phyloP scores from a whole-genome alignment of 2,329 filamentous ascomycete species.

The Shiraia sp. region DNA sequence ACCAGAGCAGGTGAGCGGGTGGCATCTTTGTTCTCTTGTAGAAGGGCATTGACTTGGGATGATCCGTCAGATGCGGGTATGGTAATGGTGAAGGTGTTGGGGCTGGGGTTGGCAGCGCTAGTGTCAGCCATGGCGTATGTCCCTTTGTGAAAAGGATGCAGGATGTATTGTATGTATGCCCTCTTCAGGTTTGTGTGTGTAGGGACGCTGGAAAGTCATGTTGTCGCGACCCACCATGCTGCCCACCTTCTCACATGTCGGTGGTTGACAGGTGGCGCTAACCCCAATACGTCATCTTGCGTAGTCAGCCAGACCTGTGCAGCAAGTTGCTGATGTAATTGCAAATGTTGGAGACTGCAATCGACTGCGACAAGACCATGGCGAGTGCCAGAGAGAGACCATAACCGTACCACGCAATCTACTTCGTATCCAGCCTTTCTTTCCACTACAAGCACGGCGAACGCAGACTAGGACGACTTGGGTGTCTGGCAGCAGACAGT shows the following conservation, averaged over 20 bases:
- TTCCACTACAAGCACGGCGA: no score
- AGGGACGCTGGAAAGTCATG: no score
- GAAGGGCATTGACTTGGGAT: slow-evolving; percentile 2
- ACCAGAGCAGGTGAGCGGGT: slow-evolving; percentile 20
- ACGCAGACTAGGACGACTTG: no score
- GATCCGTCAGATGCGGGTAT: slow-evolving; percentile 12
- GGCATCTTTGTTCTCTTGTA: slow-evolving; percentile 18
- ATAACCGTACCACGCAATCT: neutral
- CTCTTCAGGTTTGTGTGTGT: no score
- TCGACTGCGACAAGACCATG: neutral
- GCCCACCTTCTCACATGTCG: no score
- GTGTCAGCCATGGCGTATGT: slow-evolving; percentile 5
- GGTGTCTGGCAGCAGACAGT: slow-evolving; percentile 5
- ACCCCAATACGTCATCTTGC: slow-evolving; percentile 10
- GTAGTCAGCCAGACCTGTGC: slow-evolving; percentile 2
- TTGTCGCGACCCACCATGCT: no score
- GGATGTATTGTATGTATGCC: neutral
- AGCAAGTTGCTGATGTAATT: no score
- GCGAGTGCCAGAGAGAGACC: neutral
- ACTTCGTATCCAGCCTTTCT: no score
- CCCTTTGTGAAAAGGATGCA: no score
- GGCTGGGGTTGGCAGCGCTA: slow-evolving; percentile 1
- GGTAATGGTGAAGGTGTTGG: slow-evolving; percentile 9
- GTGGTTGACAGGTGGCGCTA: slow-evolving; percentile 15
- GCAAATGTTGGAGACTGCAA: no score